These are phyloP conservation scores for Sideroxylon spinosum DNA, from an alignment of 179 eudicot species.

Conservation along the genomic window DNA sequence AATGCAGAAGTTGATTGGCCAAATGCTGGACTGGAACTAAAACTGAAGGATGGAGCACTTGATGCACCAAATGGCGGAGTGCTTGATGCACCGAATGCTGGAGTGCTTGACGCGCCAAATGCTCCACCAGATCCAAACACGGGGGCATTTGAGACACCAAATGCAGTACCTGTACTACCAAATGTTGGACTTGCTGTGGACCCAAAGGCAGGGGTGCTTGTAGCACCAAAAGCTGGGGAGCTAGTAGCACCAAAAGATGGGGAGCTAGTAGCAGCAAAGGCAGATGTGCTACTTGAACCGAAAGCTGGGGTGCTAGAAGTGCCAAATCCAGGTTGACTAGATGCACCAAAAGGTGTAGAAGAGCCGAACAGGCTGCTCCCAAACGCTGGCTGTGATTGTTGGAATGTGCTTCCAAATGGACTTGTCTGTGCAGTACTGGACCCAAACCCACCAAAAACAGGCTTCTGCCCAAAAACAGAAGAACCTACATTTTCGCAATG, in stretches of 20 bases:
- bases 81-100: slow-evolving; percentile 49
- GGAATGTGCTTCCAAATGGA: slow-evolving; percentile 84
- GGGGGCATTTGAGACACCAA: slow-evolving; percentile 55
- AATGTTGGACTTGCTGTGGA: slow-evolving; percentile 41
- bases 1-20: slow-evolving; percentile 50
- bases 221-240: slow-evolving; percentile 47
- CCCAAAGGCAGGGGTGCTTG: slow-evolving; percentile 54
- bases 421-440: slow-evolving; percentile 58
- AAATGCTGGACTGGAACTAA: slow-evolving; percentile 40
- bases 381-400: slow-evolving; percentile 87
- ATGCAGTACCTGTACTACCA: slow-evolving; percentile 58
- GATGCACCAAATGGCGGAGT: slow-evolving; percentile 56
- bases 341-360: slow-evolving; percentile 62
- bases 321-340: slow-evolving; percentile 75
- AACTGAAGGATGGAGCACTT: slow-evolving; percentile 45
- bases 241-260: slow-evolving; percentile 56
- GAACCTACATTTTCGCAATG: slow-evolving; percentile 44
- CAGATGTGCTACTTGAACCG: slow-evolving; percentile 52
- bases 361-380: slow-evolving; percentile 75
- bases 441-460: slow-evolving; percentile 86
- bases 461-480: slow-evolving; percentile 76
- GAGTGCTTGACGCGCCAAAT: slow-evolving; percentile 49
- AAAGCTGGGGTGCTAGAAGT: slow-evolving; percentile 57
- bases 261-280: slow-evolving; percentile 64
- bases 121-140: slow-evolving; percentile 57